phyloP scores from a whole-genome alignment of 2,329 filamentous ascomycete genomes.

The Grosmannia clavigera region DNA sequence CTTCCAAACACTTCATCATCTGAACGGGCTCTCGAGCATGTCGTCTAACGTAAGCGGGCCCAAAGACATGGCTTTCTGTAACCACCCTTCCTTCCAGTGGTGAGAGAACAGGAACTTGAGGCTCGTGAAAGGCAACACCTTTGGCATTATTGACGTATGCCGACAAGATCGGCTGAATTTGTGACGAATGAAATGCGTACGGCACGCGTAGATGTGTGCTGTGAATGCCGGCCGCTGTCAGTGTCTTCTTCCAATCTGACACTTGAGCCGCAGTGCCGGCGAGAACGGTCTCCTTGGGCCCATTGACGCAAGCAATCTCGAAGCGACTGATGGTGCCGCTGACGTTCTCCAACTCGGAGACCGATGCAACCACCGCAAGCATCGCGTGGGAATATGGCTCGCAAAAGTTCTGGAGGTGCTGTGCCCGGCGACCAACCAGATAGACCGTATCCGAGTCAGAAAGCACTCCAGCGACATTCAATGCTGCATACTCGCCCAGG shows the following conservation, averaged over 20 bases:
- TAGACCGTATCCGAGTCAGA: constrained; percentile 48
- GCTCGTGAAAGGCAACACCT: constrained; percentile 27
- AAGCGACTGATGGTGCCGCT: background rate
- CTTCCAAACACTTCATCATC: background rate
- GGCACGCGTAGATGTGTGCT: constrained; percentile 36
- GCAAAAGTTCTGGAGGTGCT: constrained; percentile 12
- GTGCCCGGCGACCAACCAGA: constrained; percentile 47
- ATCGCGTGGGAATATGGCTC: background rate
- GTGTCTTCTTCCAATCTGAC: background rate
- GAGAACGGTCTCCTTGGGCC: constrained; percentile 24
- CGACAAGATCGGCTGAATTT: constrained; percentile 38
- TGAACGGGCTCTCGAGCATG: background rate
- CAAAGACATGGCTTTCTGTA: background rate
- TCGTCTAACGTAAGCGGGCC: background rate
- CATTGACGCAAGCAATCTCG: background rate
- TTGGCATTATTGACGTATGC: constrained; percentile 39
- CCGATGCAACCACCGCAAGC: background rate
- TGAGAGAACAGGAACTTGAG: constrained; percentile 14
- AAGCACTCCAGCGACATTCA: constrained; percentile 51
- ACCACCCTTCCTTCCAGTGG: background rate
- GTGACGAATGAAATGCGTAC: constrained; percentile 41
- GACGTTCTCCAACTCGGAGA: background rate
- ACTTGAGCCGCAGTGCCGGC: background rate
- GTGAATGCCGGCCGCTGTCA: constrained; percentile 30
- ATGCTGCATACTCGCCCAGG: constrained; percentile 50